Percentiles rank a stretch among this genome's conserved stretches.
Evolutionary conservation across 495 filamentous ascomycete genomes (phyloP).

Genomic region (Penicillium odoratum): DNA sequence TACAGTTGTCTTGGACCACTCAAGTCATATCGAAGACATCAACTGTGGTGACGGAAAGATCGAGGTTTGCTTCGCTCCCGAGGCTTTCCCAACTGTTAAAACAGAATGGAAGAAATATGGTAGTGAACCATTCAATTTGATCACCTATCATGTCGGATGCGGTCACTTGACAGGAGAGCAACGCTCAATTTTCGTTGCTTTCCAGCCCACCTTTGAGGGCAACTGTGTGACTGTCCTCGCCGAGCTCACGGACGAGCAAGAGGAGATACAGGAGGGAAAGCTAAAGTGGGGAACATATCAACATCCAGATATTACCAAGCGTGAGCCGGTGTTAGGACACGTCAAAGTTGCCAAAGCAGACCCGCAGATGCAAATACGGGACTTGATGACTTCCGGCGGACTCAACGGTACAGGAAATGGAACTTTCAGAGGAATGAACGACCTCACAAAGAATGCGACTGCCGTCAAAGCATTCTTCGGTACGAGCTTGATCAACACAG

Average conservation of each 20-base stretch:
- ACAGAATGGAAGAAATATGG: neutral
- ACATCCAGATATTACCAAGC: neutral
- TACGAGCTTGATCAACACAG: too few species aligned
- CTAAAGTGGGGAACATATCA: slow-evolving; percentile 8
- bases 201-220: too few species aligned
- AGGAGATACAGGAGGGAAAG: too few species aligned
- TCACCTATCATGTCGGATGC: slow-evolving; percentile 8
- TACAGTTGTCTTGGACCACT: slow-evolving; percentile 8
- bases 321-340: neutral
- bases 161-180: neutral
- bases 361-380: too few species aligned
- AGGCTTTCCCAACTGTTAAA: neutral
- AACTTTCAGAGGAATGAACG: too few species aligned
- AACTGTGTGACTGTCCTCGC: too few species aligned
- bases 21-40: slow-evolving; percentile 3
- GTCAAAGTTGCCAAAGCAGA: neutral
- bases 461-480: too few species aligned
- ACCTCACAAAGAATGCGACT: too few species aligned
- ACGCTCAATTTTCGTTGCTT: slow-evolving; percentile 6
- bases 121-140: slow-evolving; percentile 5
- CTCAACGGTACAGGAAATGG: too few species aligned
- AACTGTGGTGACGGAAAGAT: slow-evolving; percentile 1
- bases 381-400: too few species aligned
- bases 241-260: too few species aligned
- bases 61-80: slow-evolving; percentile 4